Evolutionary conservation across 352 stramenopile species (phyloP).

Genomic region (Globisporangium mamillatum): DNA sequence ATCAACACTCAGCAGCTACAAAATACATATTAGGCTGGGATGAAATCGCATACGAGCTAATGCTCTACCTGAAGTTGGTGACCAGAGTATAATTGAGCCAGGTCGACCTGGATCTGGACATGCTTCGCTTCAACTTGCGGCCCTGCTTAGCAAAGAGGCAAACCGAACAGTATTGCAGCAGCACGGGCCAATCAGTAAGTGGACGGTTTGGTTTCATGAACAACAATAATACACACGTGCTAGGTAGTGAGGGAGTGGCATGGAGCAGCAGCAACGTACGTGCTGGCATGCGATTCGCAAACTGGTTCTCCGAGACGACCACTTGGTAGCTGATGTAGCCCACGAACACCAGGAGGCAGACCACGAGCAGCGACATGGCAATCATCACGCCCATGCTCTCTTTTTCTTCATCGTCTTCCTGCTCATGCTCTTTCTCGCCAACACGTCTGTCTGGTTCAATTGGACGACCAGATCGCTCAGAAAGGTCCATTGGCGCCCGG

Average conservation of each 20-base stretch:
- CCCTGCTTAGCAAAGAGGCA: conserved; percentile 2
- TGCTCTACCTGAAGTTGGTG: conserved; percentile 19
- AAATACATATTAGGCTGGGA: too few species aligned
- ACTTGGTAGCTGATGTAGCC: conserved; percentile 15
- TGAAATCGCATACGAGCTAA: neutral
- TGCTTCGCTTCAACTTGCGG: conserved; percentile 37
- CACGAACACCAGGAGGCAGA: conserved; percentile 22
- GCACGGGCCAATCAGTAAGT: too few species aligned
- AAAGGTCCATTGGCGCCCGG: neutral
- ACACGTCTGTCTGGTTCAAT: neutral
- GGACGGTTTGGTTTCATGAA: too few species aligned
- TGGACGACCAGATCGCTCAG: neutral
- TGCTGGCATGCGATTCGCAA: neutral
- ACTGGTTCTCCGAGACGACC: conserved; percentile 8
- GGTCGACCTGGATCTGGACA: conserved; percentile 27
- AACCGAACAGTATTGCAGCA: too few species aligned
- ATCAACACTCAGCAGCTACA: neutral
- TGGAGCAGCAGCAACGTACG: neutral
- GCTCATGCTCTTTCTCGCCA: neutral
- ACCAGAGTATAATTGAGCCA: conserved; percentile 39
- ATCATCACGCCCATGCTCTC: conserved; percentile 18
- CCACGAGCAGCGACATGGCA: conserved; percentile 14
- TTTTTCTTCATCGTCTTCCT: conserved; percentile 1
- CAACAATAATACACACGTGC: too few species aligned
- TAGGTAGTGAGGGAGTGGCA: neutral